Percentiles rank a stretch among this genome's conserved stretches.
Evolutionary conservation across 2,329 filamentous ascomycete species (phyloP).

Genomic region (Scedosporium minutisporum): DNA sequence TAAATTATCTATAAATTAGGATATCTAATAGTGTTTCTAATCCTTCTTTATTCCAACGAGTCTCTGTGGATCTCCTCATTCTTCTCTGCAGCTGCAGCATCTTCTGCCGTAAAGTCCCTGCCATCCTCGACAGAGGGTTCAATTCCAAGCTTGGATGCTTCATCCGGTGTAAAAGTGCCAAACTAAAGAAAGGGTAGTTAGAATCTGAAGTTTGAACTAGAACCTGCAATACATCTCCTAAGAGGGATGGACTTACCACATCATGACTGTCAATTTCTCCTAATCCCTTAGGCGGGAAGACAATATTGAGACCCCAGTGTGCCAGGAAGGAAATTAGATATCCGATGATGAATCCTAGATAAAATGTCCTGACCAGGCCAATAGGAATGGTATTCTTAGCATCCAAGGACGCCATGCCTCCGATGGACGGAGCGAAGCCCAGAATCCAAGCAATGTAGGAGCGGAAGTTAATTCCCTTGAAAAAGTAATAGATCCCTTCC

Average conservation of each 20-base stretch:
- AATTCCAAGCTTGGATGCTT: too few species aligned
- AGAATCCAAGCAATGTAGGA: conserved; percentile 4
- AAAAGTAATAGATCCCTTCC: conserved; percentile 3
- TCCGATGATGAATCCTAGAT: not conserved
- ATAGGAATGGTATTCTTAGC: conserved; percentile 1
- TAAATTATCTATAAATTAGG: too few species aligned
- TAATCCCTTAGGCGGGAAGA: conserved; percentile 3
- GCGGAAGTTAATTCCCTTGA: conserved; percentile 1
- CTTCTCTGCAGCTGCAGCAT: too few species aligned
- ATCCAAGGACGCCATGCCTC: not conserved
- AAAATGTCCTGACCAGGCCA: conserved; percentile 1
- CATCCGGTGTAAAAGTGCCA: too few species aligned
- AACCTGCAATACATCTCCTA: too few species aligned
- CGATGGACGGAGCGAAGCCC: conserved; percentile 2
- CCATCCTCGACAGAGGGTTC: too few species aligned
- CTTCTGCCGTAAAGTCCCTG: too few species aligned
- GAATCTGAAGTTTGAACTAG: not conserved
- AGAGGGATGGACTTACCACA: not conserved
- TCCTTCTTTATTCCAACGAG: too few species aligned
- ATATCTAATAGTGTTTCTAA: too few species aligned
- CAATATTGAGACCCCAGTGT: conserved; percentile 2
- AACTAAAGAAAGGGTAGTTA: too few species aligned
- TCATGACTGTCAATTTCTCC: conserved; percentile 5
- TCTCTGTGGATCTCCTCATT: too few species aligned
- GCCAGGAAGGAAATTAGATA: conserved; percentile 3